Evolutionary conservation across 768 basidiomycete genomes (phyloP), one percentile per base, ranked within the genome.

Genomic region (Mycena belliarum): DNA sequence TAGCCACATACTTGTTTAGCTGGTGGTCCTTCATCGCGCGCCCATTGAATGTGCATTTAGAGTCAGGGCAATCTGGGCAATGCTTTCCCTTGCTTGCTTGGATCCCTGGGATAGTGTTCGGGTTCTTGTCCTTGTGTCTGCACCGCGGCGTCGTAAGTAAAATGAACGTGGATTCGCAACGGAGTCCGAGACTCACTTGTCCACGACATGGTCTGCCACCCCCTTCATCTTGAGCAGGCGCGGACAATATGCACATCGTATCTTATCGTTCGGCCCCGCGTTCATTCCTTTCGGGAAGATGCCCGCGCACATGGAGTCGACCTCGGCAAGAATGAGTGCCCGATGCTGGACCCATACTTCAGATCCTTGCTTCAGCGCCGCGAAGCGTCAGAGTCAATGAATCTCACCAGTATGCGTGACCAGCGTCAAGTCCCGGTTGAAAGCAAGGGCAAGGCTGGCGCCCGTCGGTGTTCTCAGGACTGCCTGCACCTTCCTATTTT

Each of bases 261-360:
- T 10, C 21, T 54, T 59, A 35, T 57, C 55, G 55, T 41, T 32
- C 1, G 4, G 20, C 5, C 18, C 48, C 3, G 14, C 42, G 20
- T 16, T 8, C 32, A 28, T 26, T 3, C 25, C 42, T 14, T 12
- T 26, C n/a, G 55, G 55, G 7, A 57, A 32, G 0, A 57, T 35
- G 16, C 48, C 55, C 15, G 32, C 15, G 12, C 7, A 2, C 43
- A 48, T 41, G 16, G 5, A 37, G 6, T 47, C 37, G 45, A 54
- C 41, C 33, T 59, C 46, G 4, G 26, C 23, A 12, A 53, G 23
- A 9, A 53, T 29, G 23, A 29, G 16, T 1, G 4, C 21, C 3
- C 58, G 51, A 11, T 48, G 25, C 10, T 54, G 21, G 23, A 43
- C 49, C 58, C 58, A 59, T 1, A 54, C 58, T 59, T 7, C 14